Base-by-base conservation (phyloP, 495 filamentous ascomycete species). In the Pyrenopolyporus hunteri region DNA sequence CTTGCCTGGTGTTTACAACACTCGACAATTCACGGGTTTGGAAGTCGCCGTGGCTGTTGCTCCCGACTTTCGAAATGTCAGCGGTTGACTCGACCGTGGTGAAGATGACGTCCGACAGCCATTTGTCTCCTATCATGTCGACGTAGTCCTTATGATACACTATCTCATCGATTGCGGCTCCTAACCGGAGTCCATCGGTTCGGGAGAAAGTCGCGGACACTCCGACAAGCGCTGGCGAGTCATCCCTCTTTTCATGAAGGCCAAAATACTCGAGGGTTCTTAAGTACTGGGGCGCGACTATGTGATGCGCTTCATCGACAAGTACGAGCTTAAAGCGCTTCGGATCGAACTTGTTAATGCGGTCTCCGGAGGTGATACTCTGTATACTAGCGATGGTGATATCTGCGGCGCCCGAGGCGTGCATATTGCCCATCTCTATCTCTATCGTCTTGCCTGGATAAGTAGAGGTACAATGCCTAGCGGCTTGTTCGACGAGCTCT, bases 291-390 rank as follows among this genome's bases (percentile, higher is more conserved):
- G 82, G 78, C 4, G 93, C 89, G 26, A 96, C 93, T 44, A 98
- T 97, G 74, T 98, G 94, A 74, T 99, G 94, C n/a, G 92, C 93
- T 70, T 99, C 94, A 65, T 99, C 94, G 5, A 99, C 93, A 10
- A 99, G 80, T 2, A 99, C 74, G 0, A 99, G 83, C 71, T 99
- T 99, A 79, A 93, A 97, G 16, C 74, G 73, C 1, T 57, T 72
- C 0, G 92, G 89, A 56, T 97, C 85, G 65, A 92, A 98, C 62
- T 96, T 97, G 26, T 66, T 44, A 10, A 97, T 80, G 22, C 94
- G 82, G 40, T 92, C 85, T 11, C 82, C 79, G 2, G 88, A 92
- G 0, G 78, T 82, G 37, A 99, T 83, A 58, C 89, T 95, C 62
- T 87, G 84, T 25, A 98, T 78, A 3, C 92, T 96, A n/a, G 93